A percentile compares a stretch with the other conserved stretches of the same genome.
These are phyloP conservation scores for Fagopyrum esculentum DNA, from an alignment of 148 eudicot species.

Conservation along the genomic window DNA sequence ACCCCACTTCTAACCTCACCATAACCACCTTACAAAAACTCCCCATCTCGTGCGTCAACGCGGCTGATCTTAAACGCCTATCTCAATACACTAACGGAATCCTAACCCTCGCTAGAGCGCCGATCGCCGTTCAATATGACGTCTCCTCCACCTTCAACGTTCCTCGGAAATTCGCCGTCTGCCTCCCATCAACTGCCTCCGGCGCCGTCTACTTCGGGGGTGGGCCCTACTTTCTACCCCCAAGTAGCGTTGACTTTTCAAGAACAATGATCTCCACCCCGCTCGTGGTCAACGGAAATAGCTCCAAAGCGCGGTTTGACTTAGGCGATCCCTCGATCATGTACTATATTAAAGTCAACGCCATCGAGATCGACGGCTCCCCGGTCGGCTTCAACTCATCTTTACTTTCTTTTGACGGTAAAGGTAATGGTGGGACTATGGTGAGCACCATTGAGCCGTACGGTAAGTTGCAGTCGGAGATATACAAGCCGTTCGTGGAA, in stretches of 20 bases:
- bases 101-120: constrained; percentile 20
- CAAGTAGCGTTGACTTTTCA: constrained; percentile 16
- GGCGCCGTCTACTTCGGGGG: constrained; percentile 33
- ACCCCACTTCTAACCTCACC: background rate
- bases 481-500: constrained; percentile 30
- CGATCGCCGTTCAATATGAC: constrained; percentile 18
- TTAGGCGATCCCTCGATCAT: constrained; percentile 24
- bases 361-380: constrained; percentile 23
- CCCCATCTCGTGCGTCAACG: constrained; percentile 9
- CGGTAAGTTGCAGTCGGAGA: constrained; percentile 28
- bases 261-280: constrained; percentile 23
- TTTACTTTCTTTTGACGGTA: constrained; percentile 20
- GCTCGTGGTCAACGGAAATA: constrained; percentile 27
- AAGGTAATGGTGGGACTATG: constrained; percentile 28
- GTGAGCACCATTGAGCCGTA: constrained; percentile 33
- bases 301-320: constrained; percentile 18
- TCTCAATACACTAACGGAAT: constrained; percentile 27
- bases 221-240: constrained; percentile 23
- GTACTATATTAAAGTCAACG: constrained; percentile 30
- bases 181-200: constrained; percentile 27
- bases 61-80: constrained; percentile 20
- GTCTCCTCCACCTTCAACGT: constrained; percentile 21
- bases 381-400: constrained; percentile 20
- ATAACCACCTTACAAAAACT: background rate
- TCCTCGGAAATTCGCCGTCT: constrained; percentile 35